Evolutionary conservation across 2,329 filamentous ascomycete species (phyloP).

Genomic region (Ceratocystiopsis sp.): DNA sequence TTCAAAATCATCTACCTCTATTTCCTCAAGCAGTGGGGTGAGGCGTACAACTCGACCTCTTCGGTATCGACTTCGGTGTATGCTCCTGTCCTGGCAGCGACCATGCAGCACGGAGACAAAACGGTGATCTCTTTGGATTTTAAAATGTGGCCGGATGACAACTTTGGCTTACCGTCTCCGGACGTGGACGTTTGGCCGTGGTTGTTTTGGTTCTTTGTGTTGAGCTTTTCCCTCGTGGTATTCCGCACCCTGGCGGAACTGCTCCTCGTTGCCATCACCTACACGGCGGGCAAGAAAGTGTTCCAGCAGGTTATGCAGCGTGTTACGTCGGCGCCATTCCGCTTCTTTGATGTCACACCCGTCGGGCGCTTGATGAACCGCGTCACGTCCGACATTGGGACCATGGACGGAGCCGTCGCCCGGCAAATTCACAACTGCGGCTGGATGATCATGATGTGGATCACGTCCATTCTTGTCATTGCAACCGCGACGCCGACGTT

Average conservation of each 20-base stretch:
- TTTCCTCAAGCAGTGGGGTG: conserved; percentile 78
- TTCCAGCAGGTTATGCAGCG: conserved; percentile 56
- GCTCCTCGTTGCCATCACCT: conserved; percentile 60
- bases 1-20: conserved; percentile 52
- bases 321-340: conserved; percentile 67
- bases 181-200: conserved; percentile 52
- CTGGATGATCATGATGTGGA: conserved; percentile 53
- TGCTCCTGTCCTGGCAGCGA: too few species aligned
- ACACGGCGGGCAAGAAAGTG: conserved; percentile 57
- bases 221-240: conserved; percentile 45
- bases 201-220: conserved; percentile 51
- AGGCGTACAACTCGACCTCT: conserved; percentile 40
- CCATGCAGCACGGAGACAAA: not conserved
- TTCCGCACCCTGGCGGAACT: conserved; percentile 44
- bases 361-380: conserved; percentile 85
- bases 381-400: conserved; percentile 77
- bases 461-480: conserved; percentile 60
- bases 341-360: conserved; percentile 82
- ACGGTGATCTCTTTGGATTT: not conserved
- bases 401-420: conserved; percentile 75
- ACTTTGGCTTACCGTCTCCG: conserved; percentile 45
- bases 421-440: conserved; percentile 54
- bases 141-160: conserved; percentile 11
- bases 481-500: conserved; percentile 63
- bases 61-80: not conserved